Evolutionary conservation across 2,329 filamentous ascomycete genomes (phyloP), one percentile per base, ranked within the genome.

Genomic region (Corynespora cassiicola): DNA sequence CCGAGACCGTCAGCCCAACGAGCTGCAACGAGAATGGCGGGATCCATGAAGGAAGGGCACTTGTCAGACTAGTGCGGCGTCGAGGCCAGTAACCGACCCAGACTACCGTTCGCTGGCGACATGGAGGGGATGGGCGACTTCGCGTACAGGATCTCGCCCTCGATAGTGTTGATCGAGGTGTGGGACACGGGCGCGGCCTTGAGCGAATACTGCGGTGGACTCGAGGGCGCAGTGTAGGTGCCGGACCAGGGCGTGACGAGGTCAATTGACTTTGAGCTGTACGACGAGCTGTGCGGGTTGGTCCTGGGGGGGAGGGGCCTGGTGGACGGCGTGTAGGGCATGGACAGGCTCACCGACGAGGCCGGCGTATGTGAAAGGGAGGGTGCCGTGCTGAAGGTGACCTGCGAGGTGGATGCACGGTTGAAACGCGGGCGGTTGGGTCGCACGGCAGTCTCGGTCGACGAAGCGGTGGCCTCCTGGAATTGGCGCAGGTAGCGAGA

Each of bases 341-440:
- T 57, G 9, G 73, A 76, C 28, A 67, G 73, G 53, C 71, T 72
- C 36, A 70, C 53, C 6, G 72, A 72, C 6, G 71, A 75, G 17
- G 69, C 63, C 7, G 74, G 73, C 4, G 74, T 75, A 50, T 76
- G 70, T 19, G 69, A 69, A 30, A 76, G 63, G 11, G 73, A 76
- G 5, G 74, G 72, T 17, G 72, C 54, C 37, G 62, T 58, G 47
- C 61, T 69, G 42, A 58, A 61, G 36, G 56, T 66, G 42, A 61
- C 54, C 27, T 65, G 55, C 11, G 67, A 65, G 8, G 63, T 65
- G 9, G 61, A 65, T 27, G 64, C 52, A 30, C 67, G 61, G 33
- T 50, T 57, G 52, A 63, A 68, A 33, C 57, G 58, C n/a, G 66
- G 65, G 20, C 67, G 61, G 14, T 50, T 33, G 19, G 55, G 48